These are phyloP conservation scores for Teratosphaeria epicoccoides DNA, from an alignment of 2,329 filamentous ascomycete species.

Conservation along the genomic window DNA sequence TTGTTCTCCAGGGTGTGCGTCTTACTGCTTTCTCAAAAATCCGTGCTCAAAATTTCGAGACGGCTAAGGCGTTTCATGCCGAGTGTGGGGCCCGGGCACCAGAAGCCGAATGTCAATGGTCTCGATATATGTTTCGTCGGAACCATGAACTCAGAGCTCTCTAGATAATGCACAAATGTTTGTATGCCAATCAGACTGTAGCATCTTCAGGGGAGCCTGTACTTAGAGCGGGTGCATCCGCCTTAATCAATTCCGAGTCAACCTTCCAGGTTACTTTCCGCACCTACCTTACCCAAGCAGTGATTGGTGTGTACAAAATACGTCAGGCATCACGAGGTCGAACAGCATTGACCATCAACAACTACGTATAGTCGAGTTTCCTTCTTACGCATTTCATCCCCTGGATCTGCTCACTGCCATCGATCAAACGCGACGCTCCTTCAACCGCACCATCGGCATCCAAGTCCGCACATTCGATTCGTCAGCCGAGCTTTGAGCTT, in stretches of 20 bases:
- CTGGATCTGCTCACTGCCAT: neutral
- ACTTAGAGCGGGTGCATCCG: neutral
- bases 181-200: too few species aligned
- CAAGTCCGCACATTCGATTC: neutral
- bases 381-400: too few species aligned
- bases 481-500: neutral
- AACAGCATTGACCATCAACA: conserved; percentile 1
- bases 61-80: neutral
- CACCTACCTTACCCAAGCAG: neutral
- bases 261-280: neutral
- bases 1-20: too few species aligned
- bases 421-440: neutral
- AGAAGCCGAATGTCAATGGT: neutral
- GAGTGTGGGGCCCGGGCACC: neutral
- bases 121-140: too few species aligned
- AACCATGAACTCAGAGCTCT: too few species aligned
- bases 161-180: too few species aligned
- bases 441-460: neutral
- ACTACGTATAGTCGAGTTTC: too few species aligned
- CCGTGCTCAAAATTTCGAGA: neutral
- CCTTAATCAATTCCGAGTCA: neutral
- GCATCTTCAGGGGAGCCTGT: too few species aligned
- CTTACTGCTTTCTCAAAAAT: neutral
- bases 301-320: neutral
- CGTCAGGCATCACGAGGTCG: conserved; percentile 1